A percentile compares a stretch with the other conserved stretches of the same genome.
Conservation (phyloP, 441 rosid species). For the Syzygium syzygioides region DNA sequence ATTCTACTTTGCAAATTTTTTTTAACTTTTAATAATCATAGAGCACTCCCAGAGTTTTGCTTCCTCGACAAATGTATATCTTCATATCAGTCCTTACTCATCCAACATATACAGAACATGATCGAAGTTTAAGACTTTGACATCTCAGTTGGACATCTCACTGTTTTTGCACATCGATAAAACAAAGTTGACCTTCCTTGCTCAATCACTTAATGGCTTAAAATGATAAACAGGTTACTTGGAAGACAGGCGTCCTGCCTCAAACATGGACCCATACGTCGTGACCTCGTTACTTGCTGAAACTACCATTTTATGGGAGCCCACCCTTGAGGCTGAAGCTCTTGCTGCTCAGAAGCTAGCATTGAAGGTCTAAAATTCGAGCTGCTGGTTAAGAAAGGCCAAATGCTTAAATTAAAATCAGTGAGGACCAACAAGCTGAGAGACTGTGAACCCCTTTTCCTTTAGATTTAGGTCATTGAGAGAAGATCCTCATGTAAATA, state of each 20-base stretch:
- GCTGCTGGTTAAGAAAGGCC: background rate
- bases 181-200: background rate
- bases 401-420: background rate
- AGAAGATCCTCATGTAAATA: background rate
- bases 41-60: background rate
- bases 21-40: background rate
- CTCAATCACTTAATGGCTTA: background rate
- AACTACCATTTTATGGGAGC: constrained; percentile 77
- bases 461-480: background rate
- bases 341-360: constrained; percentile 86
- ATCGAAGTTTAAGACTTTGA: background rate
- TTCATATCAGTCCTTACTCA: background rate
- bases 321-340: constrained; percentile 86
- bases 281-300: constrained; percentile 83
- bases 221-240: constrained; percentile 50
- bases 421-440: background rate
- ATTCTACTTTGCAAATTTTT: background rate
- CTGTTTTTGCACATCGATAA: background rate
- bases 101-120: background rate
- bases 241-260: constrained; percentile 91
- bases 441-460: background rate
- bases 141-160: background rate
- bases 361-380: constrained; percentile 43
- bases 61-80: background rate
- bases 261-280: constrained; percentile 92